These are phyloP conservation scores for Hanseniaspora guilliermondii DNA, from an alignment of 805 yeast species.

Conservation along the genomic window DNA sequence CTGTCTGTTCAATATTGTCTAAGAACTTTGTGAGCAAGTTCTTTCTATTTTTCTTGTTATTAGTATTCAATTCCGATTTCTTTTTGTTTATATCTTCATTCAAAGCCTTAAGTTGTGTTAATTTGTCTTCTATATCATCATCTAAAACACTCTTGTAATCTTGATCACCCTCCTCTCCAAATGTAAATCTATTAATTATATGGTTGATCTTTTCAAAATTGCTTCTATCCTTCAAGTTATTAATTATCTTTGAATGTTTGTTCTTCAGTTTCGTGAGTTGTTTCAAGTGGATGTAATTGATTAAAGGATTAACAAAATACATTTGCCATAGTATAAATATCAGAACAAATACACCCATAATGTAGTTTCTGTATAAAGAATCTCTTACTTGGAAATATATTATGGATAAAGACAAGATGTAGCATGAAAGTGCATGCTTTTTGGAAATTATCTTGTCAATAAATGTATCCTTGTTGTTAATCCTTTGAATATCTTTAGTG, in stretches of 20 bases:
- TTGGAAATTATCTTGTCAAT: slow-evolving; percentile 1
- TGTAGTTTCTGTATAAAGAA: background rate
- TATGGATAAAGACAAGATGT: background rate
- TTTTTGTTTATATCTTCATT: slow-evolving; percentile 22
- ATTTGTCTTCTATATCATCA: slow-evolving; percentile 32
- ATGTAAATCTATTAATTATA: slow-evolving; percentile 50
- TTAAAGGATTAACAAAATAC: slow-evolving; percentile 5
- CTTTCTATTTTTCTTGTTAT: background rate
- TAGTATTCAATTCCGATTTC: background rate
- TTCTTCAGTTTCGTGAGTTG: slow-evolving; percentile 2
- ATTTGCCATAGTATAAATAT: background rate
- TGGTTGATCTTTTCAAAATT: slow-evolving; percentile 65
- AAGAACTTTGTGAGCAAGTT: background rate
- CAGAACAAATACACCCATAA: background rate
- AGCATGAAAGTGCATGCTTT: background rate
- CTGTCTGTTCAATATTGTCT: slow-evolving; percentile 8
- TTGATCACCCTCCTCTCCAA: slow-evolving; percentile 38
- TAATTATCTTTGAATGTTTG: slow-evolving; percentile 44
- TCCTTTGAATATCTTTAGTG: slow-evolving; percentile 2
- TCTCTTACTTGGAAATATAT: background rate
- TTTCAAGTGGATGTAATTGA: slow-evolving; percentile 4
- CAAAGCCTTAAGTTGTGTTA: slow-evolving; percentile 30
- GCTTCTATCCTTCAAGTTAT: slow-evolving; percentile 57
- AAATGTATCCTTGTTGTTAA: slow-evolving; percentile 6
- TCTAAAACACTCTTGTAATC: slow-evolving; percentile 36